These are phyloP conservation scores for Fagus sylvatica DNA, from an alignment of 306 rosid genomes.

Conservation along the genomic window DNA sequence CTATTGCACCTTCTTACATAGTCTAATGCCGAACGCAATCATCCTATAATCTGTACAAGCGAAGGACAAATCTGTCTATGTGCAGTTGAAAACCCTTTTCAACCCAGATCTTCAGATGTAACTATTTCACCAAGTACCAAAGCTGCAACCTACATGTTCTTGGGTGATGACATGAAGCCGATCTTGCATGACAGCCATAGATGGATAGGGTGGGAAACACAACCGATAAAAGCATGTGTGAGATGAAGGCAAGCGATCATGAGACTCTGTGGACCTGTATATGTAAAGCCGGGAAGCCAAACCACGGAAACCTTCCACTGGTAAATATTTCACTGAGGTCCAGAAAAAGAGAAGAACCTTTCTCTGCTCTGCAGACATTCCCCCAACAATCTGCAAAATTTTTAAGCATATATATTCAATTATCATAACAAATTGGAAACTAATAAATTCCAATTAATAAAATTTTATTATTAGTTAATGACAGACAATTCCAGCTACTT, in stretches of 20 bases:
- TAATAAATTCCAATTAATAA: neutral
- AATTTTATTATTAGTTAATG: neutral
- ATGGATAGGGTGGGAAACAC: constrained; percentile 72
- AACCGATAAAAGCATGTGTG: constrained; percentile 80
- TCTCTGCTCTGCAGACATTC: constrained; percentile 73
- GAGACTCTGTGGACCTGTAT: constrained; percentile 49
- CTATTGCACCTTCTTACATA: constrained; percentile 36
- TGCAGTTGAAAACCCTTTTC: constrained; percentile 51
- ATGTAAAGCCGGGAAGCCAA: constrained; percentile 66
- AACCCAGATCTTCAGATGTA: constrained; percentile 37
- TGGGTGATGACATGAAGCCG: constrained; percentile 74
- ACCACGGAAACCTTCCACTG: constrained; percentile 87
- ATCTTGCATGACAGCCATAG: constrained; percentile 53
- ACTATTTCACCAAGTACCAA: constrained; percentile 55
- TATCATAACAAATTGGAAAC: constrained; percentile 1
- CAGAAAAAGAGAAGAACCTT: constrained; percentile 82
- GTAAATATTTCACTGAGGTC: constrained; percentile 87
- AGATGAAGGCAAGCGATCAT: constrained; percentile 69
- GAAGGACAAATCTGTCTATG: constrained; percentile 37
- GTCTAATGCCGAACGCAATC: constrained; percentile 27
- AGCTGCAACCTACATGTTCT: constrained; percentile 86
- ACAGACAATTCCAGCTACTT: neutral
- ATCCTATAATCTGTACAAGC: constrained; percentile 70
- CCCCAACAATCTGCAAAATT: constrained; percentile 60
- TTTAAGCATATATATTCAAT: constrained; percentile 20